Percentiles rank a stretch among this genome's conserved stretches.
Evolutionary conservation across 148 eudicot species (phyloP).

Genomic region (Chenopodium quinoa): DNA sequence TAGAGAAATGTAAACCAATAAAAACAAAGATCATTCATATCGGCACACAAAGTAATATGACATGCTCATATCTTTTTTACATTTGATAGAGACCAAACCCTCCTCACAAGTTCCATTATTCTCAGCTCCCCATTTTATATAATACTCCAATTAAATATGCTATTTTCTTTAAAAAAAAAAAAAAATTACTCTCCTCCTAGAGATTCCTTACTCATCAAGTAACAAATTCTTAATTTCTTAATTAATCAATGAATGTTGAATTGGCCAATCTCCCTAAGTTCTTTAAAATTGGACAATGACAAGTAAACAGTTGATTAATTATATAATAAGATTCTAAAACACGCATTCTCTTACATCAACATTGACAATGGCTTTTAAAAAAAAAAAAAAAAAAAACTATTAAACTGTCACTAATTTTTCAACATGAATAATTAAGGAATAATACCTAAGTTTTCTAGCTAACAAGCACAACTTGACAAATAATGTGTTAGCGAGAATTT

Average conservation of each 20-base stretch:
- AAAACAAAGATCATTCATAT: not conserved
- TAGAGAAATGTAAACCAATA: not conserved
- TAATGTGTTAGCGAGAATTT: not conserved
- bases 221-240: not conserved
- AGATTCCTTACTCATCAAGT: constrained; percentile 15
- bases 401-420: not conserved
- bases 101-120: not conserved
- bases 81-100: not conserved
- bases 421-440: not conserved
- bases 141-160: not conserved
- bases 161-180: not conserved
- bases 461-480: not conserved
- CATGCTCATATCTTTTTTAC: not conserved
- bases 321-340: not conserved
- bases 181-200: not conserved
- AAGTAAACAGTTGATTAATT: not conserved
- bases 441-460: not conserved
- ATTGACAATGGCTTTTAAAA: not conserved
- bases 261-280: not conserved
- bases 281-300: not conserved
- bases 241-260: not conserved
- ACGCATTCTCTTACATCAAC: constrained; percentile 7
- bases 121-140: not conserved
- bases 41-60: not conserved
- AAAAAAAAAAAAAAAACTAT: not conserved